These are phyloP conservation scores for Pythium scleroteichum DNA, from an alignment of 352 stramenopile species.

Conservation along the genomic window DNA sequence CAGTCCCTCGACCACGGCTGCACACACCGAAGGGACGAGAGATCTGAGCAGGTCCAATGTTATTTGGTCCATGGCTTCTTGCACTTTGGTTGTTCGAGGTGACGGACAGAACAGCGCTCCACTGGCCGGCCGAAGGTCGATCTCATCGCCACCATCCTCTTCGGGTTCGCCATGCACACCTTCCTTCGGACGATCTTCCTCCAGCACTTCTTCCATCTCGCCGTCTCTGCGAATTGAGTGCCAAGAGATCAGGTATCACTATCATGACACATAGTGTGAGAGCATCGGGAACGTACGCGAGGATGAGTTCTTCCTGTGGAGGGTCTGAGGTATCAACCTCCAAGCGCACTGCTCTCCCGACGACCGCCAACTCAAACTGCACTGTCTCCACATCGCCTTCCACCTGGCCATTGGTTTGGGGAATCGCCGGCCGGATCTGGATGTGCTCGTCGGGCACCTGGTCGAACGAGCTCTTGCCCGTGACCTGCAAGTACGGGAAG, in stretches of 20 bases:
- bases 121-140: background rate
- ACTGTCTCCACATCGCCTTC: background rate
- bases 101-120: constrained; percentile 14
- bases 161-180: background rate
- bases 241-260: background rate
- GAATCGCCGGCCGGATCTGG: constrained; percentile 20
- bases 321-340: constrained; percentile 12
- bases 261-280: background rate
- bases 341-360: constrained; percentile 1
- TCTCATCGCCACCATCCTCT: background rate
- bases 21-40: constrained; percentile 23
- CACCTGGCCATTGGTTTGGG: too few species aligned
- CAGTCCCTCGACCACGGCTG: background rate
- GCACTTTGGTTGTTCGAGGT: constrained; percentile 26
- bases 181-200: constrained; percentile 24
- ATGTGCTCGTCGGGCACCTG: constrained; percentile 44
- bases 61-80: constrained; percentile 41
- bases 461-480: constrained; percentile 28
- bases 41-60: constrained; percentile 39
- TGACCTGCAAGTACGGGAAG: constrained; percentile 49
- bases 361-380: constrained; percentile 4
- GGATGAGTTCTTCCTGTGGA: constrained; percentile 30
- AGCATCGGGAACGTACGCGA: constrained; percentile 28
- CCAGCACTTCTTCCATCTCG: constrained; percentile 44
- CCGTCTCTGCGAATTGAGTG: constrained; percentile 52